Evolutionary conservation across 768 basidiomycete genomes (phyloP).

Genomic region (Pulveroboletus frians): DNA sequence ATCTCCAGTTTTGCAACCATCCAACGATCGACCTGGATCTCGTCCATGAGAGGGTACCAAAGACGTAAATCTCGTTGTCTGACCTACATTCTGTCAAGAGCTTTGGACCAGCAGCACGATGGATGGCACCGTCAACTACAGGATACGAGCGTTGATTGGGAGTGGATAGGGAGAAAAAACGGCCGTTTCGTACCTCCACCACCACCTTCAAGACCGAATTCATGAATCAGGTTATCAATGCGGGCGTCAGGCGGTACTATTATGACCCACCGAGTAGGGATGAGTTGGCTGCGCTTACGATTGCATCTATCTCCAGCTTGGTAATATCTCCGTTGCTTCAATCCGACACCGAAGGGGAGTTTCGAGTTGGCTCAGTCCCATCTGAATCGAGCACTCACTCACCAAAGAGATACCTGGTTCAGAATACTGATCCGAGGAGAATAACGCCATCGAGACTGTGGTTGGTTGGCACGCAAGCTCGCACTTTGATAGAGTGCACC

Average conservation of each 20-base stretch:
- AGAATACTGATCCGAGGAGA: slow-evolving; percentile 36
- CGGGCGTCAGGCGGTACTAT: neutral
- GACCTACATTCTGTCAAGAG: slow-evolving; percentile 65
- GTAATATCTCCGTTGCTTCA: slow-evolving; percentile 83
- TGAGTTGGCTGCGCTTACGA: slow-evolving; percentile 81
- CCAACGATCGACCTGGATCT: slow-evolving; percentile 64
- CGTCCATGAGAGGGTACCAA: neutral
- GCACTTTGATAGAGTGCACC: slow-evolving; percentile 45
- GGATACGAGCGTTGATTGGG: neutral
- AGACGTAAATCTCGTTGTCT: neutral
- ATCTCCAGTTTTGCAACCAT: slow-evolving; percentile 66
- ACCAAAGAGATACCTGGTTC: slow-evolving; percentile 66
- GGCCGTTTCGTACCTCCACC: slow-evolving; percentile 55
- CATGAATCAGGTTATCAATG: neutral
- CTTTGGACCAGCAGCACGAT: slow-evolving; percentile 62
- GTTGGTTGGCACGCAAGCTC: slow-evolving; percentile 34
- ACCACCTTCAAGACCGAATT: slow-evolving; percentile 46
- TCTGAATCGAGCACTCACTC: slow-evolving; percentile 28
- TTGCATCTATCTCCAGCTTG: slow-evolving; percentile 58
- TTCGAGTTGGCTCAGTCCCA: neutral
- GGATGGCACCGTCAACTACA: slow-evolving; percentile 79
- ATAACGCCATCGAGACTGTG: slow-evolving; percentile 24
- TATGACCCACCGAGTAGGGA: slow-evolving; percentile 54
- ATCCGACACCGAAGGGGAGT: neutral
- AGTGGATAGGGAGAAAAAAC: neutral